Evolutionary conservation across 139 green algal species (phyloP).

Genomic region (Auxenochlorella pyrenoidosa): DNA sequence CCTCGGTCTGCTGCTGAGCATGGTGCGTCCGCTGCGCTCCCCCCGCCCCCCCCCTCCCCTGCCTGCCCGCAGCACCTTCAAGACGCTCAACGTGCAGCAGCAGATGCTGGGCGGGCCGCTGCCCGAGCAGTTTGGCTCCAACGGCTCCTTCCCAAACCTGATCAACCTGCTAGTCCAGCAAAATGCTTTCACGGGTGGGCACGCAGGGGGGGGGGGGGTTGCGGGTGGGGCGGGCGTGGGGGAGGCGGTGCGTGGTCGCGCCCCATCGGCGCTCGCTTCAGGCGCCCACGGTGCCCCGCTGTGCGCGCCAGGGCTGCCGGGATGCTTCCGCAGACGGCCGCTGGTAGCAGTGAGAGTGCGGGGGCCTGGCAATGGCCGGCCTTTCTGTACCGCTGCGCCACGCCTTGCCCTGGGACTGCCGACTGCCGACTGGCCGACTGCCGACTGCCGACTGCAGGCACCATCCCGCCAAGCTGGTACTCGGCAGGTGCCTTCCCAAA

Average conservation of each 20-base stretch:
- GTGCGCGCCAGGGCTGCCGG: neutral
- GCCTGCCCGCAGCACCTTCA: neutral
- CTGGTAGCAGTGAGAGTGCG: no score
- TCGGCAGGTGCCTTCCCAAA: neutral
- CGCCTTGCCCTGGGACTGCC: no score
- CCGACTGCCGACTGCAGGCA: neutral
- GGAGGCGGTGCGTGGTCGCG: no score
- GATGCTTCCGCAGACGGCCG: neutral
- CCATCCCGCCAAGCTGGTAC: neutral
- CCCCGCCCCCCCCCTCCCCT: neutral
- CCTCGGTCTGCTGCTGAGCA: neutral
- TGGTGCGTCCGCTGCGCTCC: neutral
- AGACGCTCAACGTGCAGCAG: conserved; percentile 35
- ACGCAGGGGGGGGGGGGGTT: no score
- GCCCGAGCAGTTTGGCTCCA: neutral
- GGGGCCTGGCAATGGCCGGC: no score
- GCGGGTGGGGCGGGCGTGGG: no score
- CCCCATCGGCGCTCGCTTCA: no score
- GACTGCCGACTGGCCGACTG: no score
- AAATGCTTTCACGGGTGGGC: conserved; percentile 20
- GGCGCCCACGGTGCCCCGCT: no score
- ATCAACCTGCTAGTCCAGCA: conserved; percentile 27
- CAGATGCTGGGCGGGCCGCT: conserved; percentile 22
- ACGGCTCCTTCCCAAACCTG: conserved; percentile 14
- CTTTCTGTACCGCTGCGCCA: no score